Evolutionary conservation across 345 rosid species (phyloP).

Genomic region (Abelmoschus esculentus): DNA sequence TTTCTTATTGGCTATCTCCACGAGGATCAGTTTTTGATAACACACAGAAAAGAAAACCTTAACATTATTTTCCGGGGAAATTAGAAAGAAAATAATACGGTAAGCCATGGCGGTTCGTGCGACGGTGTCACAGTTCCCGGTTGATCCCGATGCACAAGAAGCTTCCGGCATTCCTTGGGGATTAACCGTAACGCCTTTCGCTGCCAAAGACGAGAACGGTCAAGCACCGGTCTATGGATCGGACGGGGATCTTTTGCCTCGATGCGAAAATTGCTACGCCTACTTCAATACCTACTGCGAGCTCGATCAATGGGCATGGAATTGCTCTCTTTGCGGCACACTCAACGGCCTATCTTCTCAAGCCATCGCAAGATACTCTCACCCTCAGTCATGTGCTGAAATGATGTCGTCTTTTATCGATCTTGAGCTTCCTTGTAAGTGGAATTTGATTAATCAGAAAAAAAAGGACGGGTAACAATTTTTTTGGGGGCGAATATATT

Average conservation of each 20-base stretch:
- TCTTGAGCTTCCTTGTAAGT: conserved; percentile 75
- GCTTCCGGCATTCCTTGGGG: conserved; percentile 72
- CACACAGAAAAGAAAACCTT: not conserved
- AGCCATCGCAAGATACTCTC: conserved; percentile 74
- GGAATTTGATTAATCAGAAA: not conserved
- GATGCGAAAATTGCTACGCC: conserved; percentile 89
- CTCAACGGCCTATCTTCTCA: conserved; percentile 77
- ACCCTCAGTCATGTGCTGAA: conserved; percentile 70
- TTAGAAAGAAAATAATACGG: not conserved
- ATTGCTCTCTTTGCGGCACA: conserved; percentile 81
- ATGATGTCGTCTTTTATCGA: conserved; percentile 90
- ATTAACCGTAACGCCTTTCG: conserved; percentile 50
- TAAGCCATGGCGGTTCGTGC: conserved; percentile 73
- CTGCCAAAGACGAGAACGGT: conserved; percentile 78
- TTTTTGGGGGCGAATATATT: not conserved
- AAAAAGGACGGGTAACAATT: not conserved
- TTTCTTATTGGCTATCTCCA: conserved; percentile 3
- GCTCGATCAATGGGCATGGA: conserved; percentile 96
- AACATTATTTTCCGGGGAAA: not conserved
- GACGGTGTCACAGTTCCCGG: conserved; percentile 76
- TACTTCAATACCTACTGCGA: conserved; percentile 91
- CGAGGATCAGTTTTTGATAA: not conserved
- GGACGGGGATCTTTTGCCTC: conserved; percentile 68
- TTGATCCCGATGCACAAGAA: conserved; percentile 70
- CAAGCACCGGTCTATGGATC: conserved; percentile 66